Evolutionary conservation across 2,329 filamentous ascomycete species (phyloP), one percentile per base, ranked within the genome.

Genomic region (Sporothrix dimorphospora): DNA sequence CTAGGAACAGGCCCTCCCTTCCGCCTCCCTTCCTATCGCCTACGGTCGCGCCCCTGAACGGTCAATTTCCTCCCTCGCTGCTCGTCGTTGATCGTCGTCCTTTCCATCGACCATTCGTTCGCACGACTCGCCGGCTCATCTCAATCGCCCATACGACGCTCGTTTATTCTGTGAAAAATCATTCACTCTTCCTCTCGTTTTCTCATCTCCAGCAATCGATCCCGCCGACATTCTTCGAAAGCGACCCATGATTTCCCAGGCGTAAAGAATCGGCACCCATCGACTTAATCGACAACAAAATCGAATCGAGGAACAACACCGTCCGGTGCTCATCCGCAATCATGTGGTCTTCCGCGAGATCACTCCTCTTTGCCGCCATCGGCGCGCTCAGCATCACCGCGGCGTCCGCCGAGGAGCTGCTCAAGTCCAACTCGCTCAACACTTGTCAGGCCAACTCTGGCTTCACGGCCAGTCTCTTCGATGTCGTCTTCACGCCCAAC

Each of bases 381-480:
- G 74, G 74, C 55, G 73, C 73, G 12, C 70, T 79, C 61, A 73
- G 78, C 71, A 72, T 73, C 38, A 71, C 73, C 19, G 70, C 75
- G 40, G 76, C 72, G 4, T 76, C 77, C n/a, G 76, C 72, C 40
- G 85, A 89, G 79, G 87, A 75, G 51, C 73, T 79, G 59, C 77
- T 80, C 53, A 68, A 76, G 72, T 79, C 78, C 47, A 90, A 87
- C 76, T 93, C 92, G 71, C 86, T 95, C 73, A 91, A 90, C 79
- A 86, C 91, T 51, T 96, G 93, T 82, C 91, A 92, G 85, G 83
- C 85, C 73, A 91, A 93, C 81, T 93, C 91, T 53, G 90, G 88
- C 77, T 94, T 96, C 81, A 91, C 91, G 1, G 92, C 93, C 72
- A 92, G 90, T 72, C 85, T 94, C 71, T 95, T 96, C 86, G 90